A percentile compares a stretch with the other conserved stretches of the same genome.
Conservation (phyloP, 2,329 filamentous ascomycete species). For the Ceratocystis huliohia region DNA sequence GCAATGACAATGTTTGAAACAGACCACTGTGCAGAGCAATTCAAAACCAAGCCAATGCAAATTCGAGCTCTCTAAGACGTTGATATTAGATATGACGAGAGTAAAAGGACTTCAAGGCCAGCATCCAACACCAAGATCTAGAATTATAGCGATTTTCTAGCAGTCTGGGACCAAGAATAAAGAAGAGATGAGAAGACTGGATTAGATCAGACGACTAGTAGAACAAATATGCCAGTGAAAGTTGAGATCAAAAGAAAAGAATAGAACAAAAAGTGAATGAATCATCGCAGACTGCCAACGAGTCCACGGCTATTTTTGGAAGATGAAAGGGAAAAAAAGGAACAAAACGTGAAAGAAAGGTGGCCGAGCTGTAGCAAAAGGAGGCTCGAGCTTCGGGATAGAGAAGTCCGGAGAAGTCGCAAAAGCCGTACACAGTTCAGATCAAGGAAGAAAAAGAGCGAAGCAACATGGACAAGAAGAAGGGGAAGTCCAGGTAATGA, state of each 20-base stretch:
- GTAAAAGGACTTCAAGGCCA: background rate
- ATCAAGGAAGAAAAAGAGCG: background rate
- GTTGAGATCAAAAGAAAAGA: constrained; percentile 10
- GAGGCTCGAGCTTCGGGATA: background rate
- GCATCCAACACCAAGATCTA: background rate
- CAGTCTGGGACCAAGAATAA: background rate
- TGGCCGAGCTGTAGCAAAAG: background rate
- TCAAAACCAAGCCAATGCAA: background rate
- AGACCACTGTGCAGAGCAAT: background rate
- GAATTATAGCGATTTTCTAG: background rate
- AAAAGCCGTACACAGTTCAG: background rate
- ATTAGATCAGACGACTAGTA: background rate
- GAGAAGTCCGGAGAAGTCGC: background rate
- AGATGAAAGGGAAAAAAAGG: constrained; percentile 9
- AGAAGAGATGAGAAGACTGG: background rate
- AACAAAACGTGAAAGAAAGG: background rate
- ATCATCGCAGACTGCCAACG: background rate
- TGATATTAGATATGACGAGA: background rate
- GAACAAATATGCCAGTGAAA: background rate
- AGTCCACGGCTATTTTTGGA: constrained; percentile 1
- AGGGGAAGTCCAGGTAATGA: constrained; percentile 2
- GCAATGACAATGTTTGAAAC: background rate
- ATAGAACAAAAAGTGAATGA: constrained; percentile 10
- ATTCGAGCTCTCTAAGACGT: background rate
- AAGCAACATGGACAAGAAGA: background rate